A percentile compares a stretch with the other conserved stretches of the same genome.
phyloP scores from a whole-genome alignment of 75 land plant species.

The Pinus albicaulis region DNA sequence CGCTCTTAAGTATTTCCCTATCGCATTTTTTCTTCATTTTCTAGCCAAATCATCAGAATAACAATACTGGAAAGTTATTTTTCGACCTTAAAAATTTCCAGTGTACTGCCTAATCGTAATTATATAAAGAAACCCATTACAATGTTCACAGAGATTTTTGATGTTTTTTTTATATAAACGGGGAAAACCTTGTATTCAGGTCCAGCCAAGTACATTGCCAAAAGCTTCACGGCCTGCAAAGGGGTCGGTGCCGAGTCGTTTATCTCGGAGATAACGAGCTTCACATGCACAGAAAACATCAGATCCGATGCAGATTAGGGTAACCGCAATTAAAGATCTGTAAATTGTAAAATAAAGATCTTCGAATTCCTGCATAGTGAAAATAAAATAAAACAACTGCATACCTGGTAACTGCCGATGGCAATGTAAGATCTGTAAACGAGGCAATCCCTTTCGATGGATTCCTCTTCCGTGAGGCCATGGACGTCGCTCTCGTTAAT shows the following conservation, averaged over 20 bases:
- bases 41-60: too few relatives aligned
- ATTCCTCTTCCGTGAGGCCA: slow-evolving; percentile 74
- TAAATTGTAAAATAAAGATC: neutral
- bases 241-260: slow-evolving; percentile 75
- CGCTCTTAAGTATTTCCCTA: too few relatives aligned
- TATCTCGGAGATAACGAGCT: slow-evolving; percentile 91
- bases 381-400: neutral
- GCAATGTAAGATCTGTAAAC: slow-evolving; percentile 97
- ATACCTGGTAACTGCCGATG: slow-evolving; percentile 81
- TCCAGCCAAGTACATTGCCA: slow-evolving; percentile 70
- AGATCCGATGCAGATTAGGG: slow-evolving; percentile 1
- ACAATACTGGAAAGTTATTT: too few relatives aligned
- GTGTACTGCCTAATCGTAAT: too few relatives aligned
- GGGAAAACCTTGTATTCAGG: slow-evolving; percentile 63
- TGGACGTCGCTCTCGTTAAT: slow-evolving; percentile 87
- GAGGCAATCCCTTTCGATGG: slow-evolving; percentile 77
- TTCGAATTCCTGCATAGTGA: neutral
- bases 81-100: too few relatives aligned
- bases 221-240: slow-evolving; percentile 88
- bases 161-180: neutral
- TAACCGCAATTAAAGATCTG: slow-evolving; percentile 1
- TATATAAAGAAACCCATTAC: too few relatives aligned
- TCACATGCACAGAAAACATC: slow-evolving; percentile 10
- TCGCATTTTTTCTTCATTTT: too few relatives aligned
- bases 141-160: too few relatives aligned